A percentile compares a stretch with the other conserved stretches of the same genome.
Conservation (phyloP, 202 grass and related monocot genomes). For the Panicum hallii region DNA sequence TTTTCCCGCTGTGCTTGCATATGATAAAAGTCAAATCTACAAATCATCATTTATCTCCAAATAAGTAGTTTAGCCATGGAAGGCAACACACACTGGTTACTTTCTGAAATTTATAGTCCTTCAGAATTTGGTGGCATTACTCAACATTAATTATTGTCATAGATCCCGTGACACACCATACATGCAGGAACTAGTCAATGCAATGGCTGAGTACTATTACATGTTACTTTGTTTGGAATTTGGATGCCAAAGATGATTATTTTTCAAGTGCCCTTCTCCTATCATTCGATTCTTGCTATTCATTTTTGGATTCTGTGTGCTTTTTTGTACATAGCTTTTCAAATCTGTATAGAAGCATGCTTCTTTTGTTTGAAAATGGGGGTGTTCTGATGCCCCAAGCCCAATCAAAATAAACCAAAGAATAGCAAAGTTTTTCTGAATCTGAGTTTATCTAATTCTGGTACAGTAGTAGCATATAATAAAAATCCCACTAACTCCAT, state of each 20-base stretch:
- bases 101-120: not conserved
- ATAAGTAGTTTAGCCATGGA: not conserved
- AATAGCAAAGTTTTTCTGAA: not conserved
- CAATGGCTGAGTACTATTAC: not conserved
- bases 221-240: not conserved
- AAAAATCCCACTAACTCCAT: not conserved
- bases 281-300: not conserved
- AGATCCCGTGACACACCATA: not conserved
- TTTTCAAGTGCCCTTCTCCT: not conserved
- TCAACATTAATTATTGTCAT: not conserved
- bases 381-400: not conserved
- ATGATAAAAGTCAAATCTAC: constrained; percentile 24
- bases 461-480: not conserved
- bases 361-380: not conserved
- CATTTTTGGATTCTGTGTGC: not conserved
- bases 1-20: not conserved
- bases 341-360: constrained; percentile 3
- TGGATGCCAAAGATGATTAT: not conserved
- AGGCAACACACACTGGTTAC: not conserved
- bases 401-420: not conserved
- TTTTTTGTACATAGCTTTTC: not conserved
- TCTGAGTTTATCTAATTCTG: constrained; percentile 1
- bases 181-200: not conserved
- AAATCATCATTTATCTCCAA: constrained; percentile 3
- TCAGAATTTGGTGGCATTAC: not conserved